A percentile compares a stretch with the other conserved stretches of the same genome.
Conservation (phyloP, 768 basidiomycete species). For the Mycena galopus region DNA sequence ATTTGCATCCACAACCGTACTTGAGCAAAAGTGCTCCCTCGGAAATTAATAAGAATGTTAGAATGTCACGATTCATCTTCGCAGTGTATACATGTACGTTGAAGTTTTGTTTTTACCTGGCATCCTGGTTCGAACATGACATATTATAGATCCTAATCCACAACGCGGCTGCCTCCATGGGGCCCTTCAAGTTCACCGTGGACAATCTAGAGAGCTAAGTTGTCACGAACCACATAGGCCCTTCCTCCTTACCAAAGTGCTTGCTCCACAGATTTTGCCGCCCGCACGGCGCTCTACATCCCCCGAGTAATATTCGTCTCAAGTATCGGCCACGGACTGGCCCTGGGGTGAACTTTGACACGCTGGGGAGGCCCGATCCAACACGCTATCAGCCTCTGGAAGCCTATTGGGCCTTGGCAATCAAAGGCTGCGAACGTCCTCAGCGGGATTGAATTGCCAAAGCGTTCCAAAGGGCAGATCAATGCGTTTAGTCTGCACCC, state of each 20-base stretch:
- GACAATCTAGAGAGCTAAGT: slow-evolving; percentile 14
- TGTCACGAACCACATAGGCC: background rate
- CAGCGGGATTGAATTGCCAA: slow-evolving; percentile 16
- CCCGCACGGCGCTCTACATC: background rate
- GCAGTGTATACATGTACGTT: slow-evolving; percentile 12
- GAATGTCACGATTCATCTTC: too few species aligned
- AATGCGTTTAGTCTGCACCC: slow-evolving; percentile 24
- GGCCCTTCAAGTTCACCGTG: slow-evolving; percentile 6
- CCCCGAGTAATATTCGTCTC: slow-evolving; percentile 17
- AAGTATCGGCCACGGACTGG: background rate
- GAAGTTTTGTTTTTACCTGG: background rate
- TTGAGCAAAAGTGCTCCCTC: too few species aligned
- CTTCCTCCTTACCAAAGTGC: background rate
- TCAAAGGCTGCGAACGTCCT: slow-evolving; percentile 27
- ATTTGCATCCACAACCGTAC: too few species aligned
- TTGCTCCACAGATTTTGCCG: background rate
- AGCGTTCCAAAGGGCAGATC: slow-evolving; percentile 3
- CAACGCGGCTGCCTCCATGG: slow-evolving; percentile 8
- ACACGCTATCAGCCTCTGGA: background rate
- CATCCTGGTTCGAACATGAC: background rate
- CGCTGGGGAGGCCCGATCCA: background rate
- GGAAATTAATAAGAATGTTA: too few species aligned
- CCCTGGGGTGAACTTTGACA: slow-evolving; percentile 5
- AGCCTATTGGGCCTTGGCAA: background rate
- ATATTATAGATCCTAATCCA: slow-evolving; percentile 12